Percentiles rank a stretch among this genome's conserved stretches.
These are phyloP conservation scores for Salix suchowensis DNA, from an alignment of 345 rosid species.

Conservation along the genomic window DNA sequence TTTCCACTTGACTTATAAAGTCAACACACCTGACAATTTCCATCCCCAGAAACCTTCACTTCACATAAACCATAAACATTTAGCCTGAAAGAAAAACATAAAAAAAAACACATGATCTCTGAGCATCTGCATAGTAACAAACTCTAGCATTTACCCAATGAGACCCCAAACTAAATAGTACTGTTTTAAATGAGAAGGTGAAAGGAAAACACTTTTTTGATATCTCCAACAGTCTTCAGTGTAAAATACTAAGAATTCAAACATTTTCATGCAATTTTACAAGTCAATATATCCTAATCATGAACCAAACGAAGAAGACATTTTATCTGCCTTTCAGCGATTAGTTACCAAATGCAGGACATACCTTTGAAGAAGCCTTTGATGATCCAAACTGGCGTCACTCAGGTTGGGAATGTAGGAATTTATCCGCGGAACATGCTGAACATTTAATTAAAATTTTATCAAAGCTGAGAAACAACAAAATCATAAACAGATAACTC, in stretches of 20 bases:
- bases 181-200: no score
- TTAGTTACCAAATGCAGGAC: conserved; percentile 14
- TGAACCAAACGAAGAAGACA: no score
- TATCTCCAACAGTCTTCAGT: neutral
- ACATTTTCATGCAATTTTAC: no score
- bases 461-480: conserved; percentile 10
- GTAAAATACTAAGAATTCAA: neutral
- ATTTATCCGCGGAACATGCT: conserved; percentile 87
- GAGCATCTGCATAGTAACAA: neutral
- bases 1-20: conserved; percentile 3
- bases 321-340: no score
- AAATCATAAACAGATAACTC: neutral
- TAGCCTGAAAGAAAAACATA: conserved; percentile 44
- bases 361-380: conserved; percentile 83
- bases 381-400: conserved; percentile 87
- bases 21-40: conserved; percentile 80
- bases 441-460: conserved; percentile 17
- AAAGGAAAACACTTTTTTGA: neutral
- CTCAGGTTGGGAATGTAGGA: conserved; percentile 64
- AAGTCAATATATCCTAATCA: no score
- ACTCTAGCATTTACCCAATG: neutral
- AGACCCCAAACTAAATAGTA: neutral
- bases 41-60: conserved; percentile 92
- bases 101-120: neutral
- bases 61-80: conserved; percentile 71